phyloP scores from a whole-genome alignment of 2,329 filamentous ascomycete species.

The Calonectria multiphialidica region DNA sequence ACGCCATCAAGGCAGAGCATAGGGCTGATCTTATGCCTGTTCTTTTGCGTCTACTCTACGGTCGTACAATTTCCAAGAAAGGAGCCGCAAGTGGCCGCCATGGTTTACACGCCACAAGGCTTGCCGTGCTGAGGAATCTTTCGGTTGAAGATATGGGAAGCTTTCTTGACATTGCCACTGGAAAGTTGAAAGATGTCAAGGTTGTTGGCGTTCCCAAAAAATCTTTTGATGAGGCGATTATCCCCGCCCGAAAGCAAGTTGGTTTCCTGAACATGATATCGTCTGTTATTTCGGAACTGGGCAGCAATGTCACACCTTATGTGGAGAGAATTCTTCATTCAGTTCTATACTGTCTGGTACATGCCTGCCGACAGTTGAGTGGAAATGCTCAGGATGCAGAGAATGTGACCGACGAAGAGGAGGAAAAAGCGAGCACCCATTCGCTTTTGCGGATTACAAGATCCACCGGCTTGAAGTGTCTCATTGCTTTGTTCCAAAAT shows the following conservation, averaged over 20 bases:
- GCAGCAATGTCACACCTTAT: conserved; percentile 77
- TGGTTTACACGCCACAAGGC: conserved; percentile 83
- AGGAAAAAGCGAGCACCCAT: conserved; percentile 57
- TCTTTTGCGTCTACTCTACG: conserved; percentile 88
- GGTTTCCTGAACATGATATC: conserved; percentile 94
- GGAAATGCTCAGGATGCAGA: conserved; percentile 50
- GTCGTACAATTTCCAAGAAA: conserved; percentile 86
- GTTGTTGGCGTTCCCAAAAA: conserved; percentile 67
- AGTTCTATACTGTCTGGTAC: conserved; percentile 84
- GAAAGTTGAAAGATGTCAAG: conserved; percentile 72
- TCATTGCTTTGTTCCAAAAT: conserved; percentile 82
- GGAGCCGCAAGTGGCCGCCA: conserved; percentile 82
- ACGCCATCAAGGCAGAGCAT: conserved; percentile 80
- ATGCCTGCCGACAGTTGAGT: conserved; percentile 72
- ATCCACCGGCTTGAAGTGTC: conserved; percentile 83
- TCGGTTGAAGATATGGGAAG: conserved; percentile 79
- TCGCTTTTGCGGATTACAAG: conserved; percentile 76
- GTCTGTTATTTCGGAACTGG: conserved; percentile 86
- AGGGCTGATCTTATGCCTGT: conserved; percentile 83
- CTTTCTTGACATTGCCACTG: conserved; percentile 87
- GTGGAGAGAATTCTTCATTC: conserved; percentile 78
- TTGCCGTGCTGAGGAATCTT: conserved; percentile 85
- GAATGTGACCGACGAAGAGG: conserved; percentile 54
- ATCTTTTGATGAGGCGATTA: conserved; percentile 67
- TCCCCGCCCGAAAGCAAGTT: conserved; percentile 83